These are phyloP conservation scores for Syncephalastrum sp. DNA, from an alignment of 371 early-diverging fungal species.

Conservation along the genomic window DNA sequence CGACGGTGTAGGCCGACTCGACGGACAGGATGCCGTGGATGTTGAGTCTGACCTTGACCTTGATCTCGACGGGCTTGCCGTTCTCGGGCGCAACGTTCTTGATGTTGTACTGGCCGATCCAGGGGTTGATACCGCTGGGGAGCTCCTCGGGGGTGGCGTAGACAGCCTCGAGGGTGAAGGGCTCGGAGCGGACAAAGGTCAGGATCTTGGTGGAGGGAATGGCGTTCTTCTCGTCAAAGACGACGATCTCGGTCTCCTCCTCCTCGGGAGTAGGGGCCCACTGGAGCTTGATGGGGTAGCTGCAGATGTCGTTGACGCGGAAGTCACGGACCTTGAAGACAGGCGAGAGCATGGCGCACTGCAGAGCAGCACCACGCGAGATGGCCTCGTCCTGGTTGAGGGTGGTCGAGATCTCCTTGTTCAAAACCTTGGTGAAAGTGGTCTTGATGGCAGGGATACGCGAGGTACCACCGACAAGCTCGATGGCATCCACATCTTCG, in stretches of 20 bases:
- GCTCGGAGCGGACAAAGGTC: conserved; percentile 75
- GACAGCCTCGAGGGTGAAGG: conserved; percentile 80
- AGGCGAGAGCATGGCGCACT: conserved; percentile 97
- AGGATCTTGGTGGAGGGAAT: conserved; percentile 88
- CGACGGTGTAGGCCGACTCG: conserved; percentile 86
- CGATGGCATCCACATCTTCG: conserved; percentile 90
- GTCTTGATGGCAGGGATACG: conserved; percentile 95
- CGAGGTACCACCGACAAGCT: conserved; percentile 91
- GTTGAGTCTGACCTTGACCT: conserved; percentile 90
- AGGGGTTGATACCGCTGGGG: conserved; percentile 69
- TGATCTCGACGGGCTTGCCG: conserved; percentile 71
- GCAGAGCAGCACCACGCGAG: conserved; percentile 94
- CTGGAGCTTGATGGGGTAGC: conserved; percentile 60
- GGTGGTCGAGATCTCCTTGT: conserved; percentile 85
- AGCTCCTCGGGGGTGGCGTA: conserved; percentile 73
- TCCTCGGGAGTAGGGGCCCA: conserved; percentile 74
- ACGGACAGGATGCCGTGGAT: conserved; percentile 81
- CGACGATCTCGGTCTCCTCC: conserved; percentile 72
- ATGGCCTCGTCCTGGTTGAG: conserved; percentile 98
- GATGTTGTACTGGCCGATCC: conserved; percentile 70
- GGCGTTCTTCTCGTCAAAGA: conserved; percentile 67
- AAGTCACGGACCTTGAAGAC: conserved; percentile 97
- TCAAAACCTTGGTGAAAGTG: conserved; percentile 80
- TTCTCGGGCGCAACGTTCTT: conserved; percentile 53
- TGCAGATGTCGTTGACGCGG: conserved; percentile 84